Evolutionary conservation across 805 yeast genomes (phyloP), one percentile per base, ranked within the genome.

Genomic region (Kuraishia borneana): DNA sequence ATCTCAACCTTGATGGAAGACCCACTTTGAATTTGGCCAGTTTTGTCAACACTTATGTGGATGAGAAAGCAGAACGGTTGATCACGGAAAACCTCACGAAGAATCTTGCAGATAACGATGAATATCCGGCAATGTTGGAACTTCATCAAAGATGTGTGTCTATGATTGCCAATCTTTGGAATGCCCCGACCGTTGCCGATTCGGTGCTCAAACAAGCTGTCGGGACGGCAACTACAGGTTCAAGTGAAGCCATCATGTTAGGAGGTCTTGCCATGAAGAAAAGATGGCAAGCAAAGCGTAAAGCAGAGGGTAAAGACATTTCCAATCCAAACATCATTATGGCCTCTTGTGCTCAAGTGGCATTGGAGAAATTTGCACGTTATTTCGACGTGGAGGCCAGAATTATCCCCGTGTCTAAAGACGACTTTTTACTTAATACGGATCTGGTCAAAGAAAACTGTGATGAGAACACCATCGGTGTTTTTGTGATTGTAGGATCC

Each of bases 311-410:
- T 4, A 71, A 73, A 42, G 68, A 77, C 33, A 58, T 53, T 33
- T 68, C 58, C 18, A 70, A 70, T 36, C 96, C 96, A 37, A 87
- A 87, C 56, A 83, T 87, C 49, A 59, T 87, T 41, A 85, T 87
- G 95, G 94, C 95, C 7, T 65, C 89, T 22, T 83, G 89, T 56
- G 92, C 89, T 36, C 96, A 87, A 60, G 96, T 88, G 31, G 95
- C 95, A 0, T 64, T 88, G 47, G 96, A 87, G 60, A 87, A 87
- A 61, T 88, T 88, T 59, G 95, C 96, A 12, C 66, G 95, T 33
- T 87, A 87, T 60, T 88, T 87, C 57, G 96, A 87, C 47, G 96
- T 87, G 31, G 95, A 87, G 51, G 71, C 82, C 41, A 68, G 95
- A 45, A 55, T 83, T 42, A 68, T 88, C 39, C 77, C 80, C 10